Conservation (phyloP, 2,329 filamentous ascomycete genomes). For the Pseudogymnoascus sp. region DNA sequence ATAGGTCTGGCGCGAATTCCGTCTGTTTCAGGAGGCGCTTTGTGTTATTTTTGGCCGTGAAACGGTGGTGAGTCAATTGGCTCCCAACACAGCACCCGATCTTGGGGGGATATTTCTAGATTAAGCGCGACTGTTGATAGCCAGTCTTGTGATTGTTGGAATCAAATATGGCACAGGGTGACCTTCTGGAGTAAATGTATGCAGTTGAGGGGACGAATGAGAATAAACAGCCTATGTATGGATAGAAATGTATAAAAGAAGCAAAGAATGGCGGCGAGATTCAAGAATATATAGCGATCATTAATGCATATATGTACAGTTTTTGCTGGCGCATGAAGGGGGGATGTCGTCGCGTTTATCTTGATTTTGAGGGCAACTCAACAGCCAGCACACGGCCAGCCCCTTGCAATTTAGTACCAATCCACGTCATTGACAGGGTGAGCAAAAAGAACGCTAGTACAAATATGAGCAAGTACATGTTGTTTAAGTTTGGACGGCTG, state of each 20-base stretch:
- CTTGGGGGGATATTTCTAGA: not conserved
- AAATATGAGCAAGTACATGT: not conserved
- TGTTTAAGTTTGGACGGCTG: slow-evolving; percentile 1
- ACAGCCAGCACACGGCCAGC: not conserved
- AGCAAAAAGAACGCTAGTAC: not conserved
- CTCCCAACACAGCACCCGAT: not conserved
- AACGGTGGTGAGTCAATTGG: slow-evolving; percentile 4
- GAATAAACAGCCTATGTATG: not conserved
- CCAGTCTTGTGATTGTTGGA: not conserved
- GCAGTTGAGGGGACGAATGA: not conserved
- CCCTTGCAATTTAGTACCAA: not conserved
- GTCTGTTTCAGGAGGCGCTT: slow-evolving; percentile 23
- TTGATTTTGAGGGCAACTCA: slow-evolving; percentile 1
- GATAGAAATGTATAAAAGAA: not conserved
- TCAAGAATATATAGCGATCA: not conserved
- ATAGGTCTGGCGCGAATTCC: slow-evolving; percentile 20
- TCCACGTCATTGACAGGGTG: not conserved
- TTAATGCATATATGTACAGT: not conserved
- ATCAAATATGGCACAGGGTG: not conserved
- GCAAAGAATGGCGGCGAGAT: not conserved
- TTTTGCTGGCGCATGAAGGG: not conserved
- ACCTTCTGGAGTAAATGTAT: not conserved
- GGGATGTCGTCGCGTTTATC: slow-evolving; percentile 7
- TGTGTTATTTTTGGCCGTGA: slow-evolving; percentile 4
- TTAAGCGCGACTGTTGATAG: not conserved